Evolutionary conservation across 176 grass and related monocot genomes (phyloP).

Genomic region (maize (Zea mays)): DNA sequence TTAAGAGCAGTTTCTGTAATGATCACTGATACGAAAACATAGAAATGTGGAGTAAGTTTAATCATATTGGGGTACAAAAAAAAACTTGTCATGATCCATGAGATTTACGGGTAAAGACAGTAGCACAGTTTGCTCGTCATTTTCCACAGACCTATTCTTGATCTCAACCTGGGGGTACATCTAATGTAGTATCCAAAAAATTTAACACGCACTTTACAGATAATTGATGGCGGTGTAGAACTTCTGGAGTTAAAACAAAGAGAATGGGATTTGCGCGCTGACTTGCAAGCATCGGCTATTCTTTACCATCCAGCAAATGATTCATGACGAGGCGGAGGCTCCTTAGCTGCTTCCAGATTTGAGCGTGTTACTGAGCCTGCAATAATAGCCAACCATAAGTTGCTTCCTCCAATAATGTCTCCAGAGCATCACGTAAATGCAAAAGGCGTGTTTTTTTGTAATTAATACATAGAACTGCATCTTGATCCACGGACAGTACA

Average conservation of each 20-base stretch:
- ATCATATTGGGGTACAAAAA: slow-evolving; percentile 11
- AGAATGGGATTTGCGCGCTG: slow-evolving; percentile 28
- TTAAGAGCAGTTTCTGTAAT: neutral
- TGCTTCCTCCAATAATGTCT: neutral
- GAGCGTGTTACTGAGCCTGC: slow-evolving; percentile 95
- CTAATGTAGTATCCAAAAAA: slow-evolving; percentile 42
- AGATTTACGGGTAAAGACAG: slow-evolving; percentile 35
- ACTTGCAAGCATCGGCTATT: slow-evolving; percentile 12
- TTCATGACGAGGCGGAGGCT: slow-evolving; percentile 9
- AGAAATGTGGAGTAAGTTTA: slow-evolving; percentile 1
- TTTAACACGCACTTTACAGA: slow-evolving; percentile 57
- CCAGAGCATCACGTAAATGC: neutral
- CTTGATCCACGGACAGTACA: neutral
- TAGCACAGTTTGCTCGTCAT: slow-evolving; percentile 36
- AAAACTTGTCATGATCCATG: slow-evolving; percentile 21
- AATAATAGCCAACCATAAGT: slow-evolving; percentile 31
- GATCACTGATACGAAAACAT: neutral
- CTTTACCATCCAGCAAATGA: slow-evolving; percentile 40
- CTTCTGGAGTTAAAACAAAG: slow-evolving; percentile 44
- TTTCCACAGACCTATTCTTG: slow-evolving; percentile 46
- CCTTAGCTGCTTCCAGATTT: slow-evolving; percentile 81
- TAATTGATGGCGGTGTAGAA: slow-evolving; percentile 17
- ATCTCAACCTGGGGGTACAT: slow-evolving; percentile 46
- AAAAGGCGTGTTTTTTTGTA: neutral
- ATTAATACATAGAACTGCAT: slow-evolving; percentile 2